A percentile compares a stretch with the other conserved stretches of the same genome.
Conservation (phyloP, 2,329 filamentous ascomycete genomes). For the Exserohilum turcica region DNA sequence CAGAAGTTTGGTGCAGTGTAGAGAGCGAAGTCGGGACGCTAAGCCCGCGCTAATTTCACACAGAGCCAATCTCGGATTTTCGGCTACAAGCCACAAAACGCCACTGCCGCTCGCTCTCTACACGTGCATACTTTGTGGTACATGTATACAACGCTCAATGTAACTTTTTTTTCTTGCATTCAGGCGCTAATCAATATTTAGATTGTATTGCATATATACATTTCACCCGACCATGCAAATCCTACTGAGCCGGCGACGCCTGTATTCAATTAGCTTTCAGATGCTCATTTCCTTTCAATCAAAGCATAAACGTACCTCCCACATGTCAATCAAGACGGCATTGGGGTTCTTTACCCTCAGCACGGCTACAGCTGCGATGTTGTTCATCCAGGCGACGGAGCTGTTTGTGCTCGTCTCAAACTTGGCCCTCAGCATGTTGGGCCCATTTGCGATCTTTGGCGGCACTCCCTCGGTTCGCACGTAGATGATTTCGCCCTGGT, state of each 20-base stretch:
- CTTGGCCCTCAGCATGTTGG: conserved; percentile 38
- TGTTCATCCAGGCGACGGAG: conserved; percentile 47
- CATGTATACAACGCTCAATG: too few relatives aligned
- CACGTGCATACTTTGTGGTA: too few relatives aligned
- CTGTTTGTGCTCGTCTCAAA: conserved; percentile 44
- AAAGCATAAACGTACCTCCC: conserved; percentile 21
- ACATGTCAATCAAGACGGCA: conserved; percentile 35
- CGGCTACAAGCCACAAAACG: conserved; percentile 9
- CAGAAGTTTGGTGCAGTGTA: neutral
- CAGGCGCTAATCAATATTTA: neutral
- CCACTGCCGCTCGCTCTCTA: too few relatives aligned
- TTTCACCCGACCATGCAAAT: neutral
- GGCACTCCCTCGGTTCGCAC: conserved; percentile 42
- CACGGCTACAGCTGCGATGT: conserved; percentile 40
- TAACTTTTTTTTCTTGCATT: neutral
- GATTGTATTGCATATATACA: neutral
- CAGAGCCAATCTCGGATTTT: too few relatives aligned
- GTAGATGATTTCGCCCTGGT: conserved; percentile 44
- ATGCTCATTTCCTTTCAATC: neutral
- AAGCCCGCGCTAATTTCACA: too few relatives aligned
- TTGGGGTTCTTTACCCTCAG: conserved; percentile 25
- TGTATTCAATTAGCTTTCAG: neutral
- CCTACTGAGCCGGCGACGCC: conserved; percentile 4
- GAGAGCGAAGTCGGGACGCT: conserved; percentile 8
- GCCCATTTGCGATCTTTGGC: conserved; percentile 22